phyloP scores from a whole-genome alignment of 2,329 filamentous ascomycete genomes.

The Apiospora phragmitis region DNA sequence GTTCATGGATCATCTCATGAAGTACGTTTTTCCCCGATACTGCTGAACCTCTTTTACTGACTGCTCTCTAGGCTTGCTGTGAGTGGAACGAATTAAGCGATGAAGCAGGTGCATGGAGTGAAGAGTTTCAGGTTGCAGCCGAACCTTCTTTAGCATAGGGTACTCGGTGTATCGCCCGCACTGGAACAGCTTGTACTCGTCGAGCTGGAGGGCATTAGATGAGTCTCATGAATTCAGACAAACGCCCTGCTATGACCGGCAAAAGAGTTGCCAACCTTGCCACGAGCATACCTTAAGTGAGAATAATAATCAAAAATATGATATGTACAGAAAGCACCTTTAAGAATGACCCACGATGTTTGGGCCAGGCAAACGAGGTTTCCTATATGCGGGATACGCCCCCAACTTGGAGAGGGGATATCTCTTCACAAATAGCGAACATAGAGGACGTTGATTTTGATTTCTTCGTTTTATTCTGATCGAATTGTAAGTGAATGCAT shows the following conservation, averaged over 20 bases:
- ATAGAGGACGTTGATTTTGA: too few species aligned
- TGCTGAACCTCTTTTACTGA: not conserved
- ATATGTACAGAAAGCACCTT: not conserved
- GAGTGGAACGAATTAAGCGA: slow-evolving; percentile 58
- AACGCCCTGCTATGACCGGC: not conserved
- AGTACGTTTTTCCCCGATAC: slow-evolving; percentile 57
- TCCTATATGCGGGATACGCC: too few species aligned
- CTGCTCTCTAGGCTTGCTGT: slow-evolving; percentile 52
- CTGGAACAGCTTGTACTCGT: not conserved
- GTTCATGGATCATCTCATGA: slow-evolving; percentile 99
- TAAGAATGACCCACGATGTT: not conserved
- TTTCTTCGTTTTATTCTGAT: too few species aligned
- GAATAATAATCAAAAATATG: not conserved
- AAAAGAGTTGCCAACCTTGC: not conserved
- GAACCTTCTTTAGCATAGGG: not conserved
- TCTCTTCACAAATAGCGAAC: too few species aligned
- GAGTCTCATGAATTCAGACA: not conserved
- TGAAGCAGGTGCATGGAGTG: not conserved
- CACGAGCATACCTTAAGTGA: not conserved
- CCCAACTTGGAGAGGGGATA: too few species aligned
- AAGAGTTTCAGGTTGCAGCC: not conserved
- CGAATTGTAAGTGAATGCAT: too few species aligned
- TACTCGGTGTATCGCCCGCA: not conserved
- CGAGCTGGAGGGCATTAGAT: not conserved
- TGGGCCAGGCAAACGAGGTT: not conserved